Evolutionary conservation across 1,284 basidiomycete species (phyloP), one percentile per base, ranked within the genome.

Genomic region (Salmacisia buchloeana): DNA sequence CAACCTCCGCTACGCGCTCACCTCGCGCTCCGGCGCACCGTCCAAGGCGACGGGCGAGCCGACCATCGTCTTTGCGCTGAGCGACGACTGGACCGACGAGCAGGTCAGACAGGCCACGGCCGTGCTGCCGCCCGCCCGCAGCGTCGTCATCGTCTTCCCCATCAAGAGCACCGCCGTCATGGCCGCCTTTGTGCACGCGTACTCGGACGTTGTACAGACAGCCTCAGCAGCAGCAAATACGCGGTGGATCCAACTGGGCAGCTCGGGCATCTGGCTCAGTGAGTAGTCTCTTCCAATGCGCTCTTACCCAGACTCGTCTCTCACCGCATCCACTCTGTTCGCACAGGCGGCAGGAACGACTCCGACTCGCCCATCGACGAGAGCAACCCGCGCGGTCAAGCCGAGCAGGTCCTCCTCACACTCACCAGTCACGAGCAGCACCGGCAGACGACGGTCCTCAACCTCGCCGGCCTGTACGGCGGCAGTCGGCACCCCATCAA

Each of bases 111-210:
- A 38, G 3, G 80, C 82, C 18, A 87, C 83, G 76, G 69, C 69
- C 18, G 62, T 59, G 18, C 82, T 89, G 0, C 87, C 87, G 0
- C 79, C 82, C 60, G 86, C 87, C 10, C 77, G 76, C 54, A 86
- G 85, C 0, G 83, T 89, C 3, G 77, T 88, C 23, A 84, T 89
- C 58, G 85, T 85, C 6, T 89, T 89, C 69, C 73, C 73, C 49
- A 66, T 76, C 63, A 73, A 74, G 38, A 36, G 58, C 2, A 39
- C 60, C 4, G 58, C 65, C 12, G 70, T 68, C 23, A 68, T 74
- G 6, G 64, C 67, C 27, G 63, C 65, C 18, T 65, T 76, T 1
- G 66, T 76, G 31, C 29, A 61, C 27, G 54, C 65, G n/a, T 76
- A 74, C 49, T 36, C 56, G 1, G 52, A 46, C 13, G 56, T 38